These are phyloP conservation scores for Lophiostoma macrostomum DNA, from an alignment of 495 filamentous ascomycete genomes.

Conservation along the genomic window DNA sequence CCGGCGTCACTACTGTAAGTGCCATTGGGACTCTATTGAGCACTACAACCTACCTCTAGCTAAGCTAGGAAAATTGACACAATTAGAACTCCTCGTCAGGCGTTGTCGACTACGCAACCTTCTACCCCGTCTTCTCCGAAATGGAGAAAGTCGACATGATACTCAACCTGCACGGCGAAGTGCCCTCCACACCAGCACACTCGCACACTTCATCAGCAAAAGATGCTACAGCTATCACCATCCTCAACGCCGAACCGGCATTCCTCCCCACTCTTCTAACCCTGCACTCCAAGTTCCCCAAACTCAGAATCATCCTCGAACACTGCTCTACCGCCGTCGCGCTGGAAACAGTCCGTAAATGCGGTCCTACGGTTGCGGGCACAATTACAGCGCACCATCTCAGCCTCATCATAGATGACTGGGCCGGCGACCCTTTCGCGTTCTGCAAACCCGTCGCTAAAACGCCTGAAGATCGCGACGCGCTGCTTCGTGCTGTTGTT, in stretches of 20 bases:
- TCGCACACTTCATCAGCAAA: constrained; percentile 20
- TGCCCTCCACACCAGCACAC: constrained; percentile 43
- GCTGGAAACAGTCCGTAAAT: constrained; percentile 69
- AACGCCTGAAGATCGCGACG: constrained; percentile 68
- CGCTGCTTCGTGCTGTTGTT: constrained; percentile 66
- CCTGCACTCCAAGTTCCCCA: constrained; percentile 72
- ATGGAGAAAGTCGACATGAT: constrained; percentile 69
- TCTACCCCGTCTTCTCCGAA: constrained; percentile 74
- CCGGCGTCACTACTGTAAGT: constrained; percentile 64
- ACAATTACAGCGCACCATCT: constrained; percentile 80
- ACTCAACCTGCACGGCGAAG: constrained; percentile 63
- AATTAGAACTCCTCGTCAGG: constrained; percentile 68
- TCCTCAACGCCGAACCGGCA: constrained; percentile 73
- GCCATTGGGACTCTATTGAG: too few relatives aligned
- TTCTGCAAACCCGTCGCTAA: constrained; percentile 72
- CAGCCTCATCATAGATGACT: constrained; percentile 72
- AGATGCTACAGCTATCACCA: constrained; percentile 50
- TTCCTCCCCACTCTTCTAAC: constrained; percentile 75
- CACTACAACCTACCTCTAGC: background rate
- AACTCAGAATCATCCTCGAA: constrained; percentile 73
- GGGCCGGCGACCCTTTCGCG: constrained; percentile 69
- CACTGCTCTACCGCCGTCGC: constrained; percentile 86
- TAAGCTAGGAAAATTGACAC: background rate
- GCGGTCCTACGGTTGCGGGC: constrained; percentile 69
- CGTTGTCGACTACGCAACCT: constrained; percentile 67